Base-by-base conservation (phyloP, 352 stramenopile species). In the Blastocystis sp. region DNA sequence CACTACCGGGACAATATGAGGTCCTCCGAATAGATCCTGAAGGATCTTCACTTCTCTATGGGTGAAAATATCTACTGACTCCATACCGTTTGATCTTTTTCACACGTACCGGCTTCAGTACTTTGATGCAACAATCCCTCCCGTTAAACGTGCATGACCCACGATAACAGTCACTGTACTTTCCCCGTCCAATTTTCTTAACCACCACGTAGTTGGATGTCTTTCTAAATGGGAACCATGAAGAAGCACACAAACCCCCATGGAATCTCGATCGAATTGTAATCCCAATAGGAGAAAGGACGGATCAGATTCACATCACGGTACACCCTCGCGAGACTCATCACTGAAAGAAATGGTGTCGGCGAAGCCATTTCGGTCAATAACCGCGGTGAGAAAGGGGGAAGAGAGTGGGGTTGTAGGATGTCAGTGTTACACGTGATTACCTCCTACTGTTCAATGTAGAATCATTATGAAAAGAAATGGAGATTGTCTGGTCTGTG, bases 51-150 rank as follows among this genome's bases (percentile, higher is more conserved):
- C 98, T 88, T 97, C 94, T 84, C 59, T 86, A 87, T 11, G 16
- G 2, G 57, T 86, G 6, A 87, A 59, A 14, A 57, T 1, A 21
- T 3, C 9, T 36, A 59, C 29, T n/a, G 8, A 79, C 11, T 6
- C 57, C 7, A 88, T 93, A 91, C 87, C 94, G 91, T 88, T 98
- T 98, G 89, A 99, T 98, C 91, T 99, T 99, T 90, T 99, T 98
- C 92, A 98, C 98, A 92, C 98, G 98, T n/a, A 99, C 96, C 16
- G 96, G 96, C 90, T 99, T 99, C 63, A 99, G 91, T 87, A 99
- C 98, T 91, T 99, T 99, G 86, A 99, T 96, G n/a, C 98, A 95
- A 88, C 95, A 98, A 86, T 97, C 96, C 44, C 91, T 93, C 87
- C 96, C 96, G 88, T 94, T 98, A 24, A 90, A 89, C 32, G 97